Evolutionary conservation across 257 asterid genomes (phyloP).

Genomic region (Catharanthus roseus): DNA sequence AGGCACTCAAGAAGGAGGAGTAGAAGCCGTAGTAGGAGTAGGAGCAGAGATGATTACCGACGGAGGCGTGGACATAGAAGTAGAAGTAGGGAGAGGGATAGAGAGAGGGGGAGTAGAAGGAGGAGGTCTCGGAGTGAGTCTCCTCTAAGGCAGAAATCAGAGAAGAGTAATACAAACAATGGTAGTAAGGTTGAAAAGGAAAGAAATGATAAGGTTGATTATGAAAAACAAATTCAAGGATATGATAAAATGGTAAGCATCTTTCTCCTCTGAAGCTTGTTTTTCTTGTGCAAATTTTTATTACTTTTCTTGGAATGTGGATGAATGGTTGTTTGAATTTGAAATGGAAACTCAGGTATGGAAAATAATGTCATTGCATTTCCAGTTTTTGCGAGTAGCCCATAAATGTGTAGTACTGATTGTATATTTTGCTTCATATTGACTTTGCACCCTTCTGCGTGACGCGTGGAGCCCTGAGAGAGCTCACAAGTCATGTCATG

Average conservation of each 20-base stretch:
- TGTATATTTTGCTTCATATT: background rate
- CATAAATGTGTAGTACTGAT: background rate
- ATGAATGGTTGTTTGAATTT: background rate
- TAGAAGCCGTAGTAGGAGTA: conserved; percentile 28
- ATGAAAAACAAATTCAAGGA: conserved; percentile 53
- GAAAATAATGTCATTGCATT: background rate
- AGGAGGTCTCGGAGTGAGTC: conserved; percentile 36
- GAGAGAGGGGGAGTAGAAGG: conserved; percentile 39
- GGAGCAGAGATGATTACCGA: conserved; percentile 9
- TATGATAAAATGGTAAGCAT: conserved; percentile 64
- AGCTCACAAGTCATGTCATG: no score
- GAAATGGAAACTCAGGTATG: background rate
- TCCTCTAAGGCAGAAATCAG: conserved; percentile 34
- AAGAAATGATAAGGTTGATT: conserved; percentile 37
- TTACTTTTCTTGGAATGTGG: background rate
- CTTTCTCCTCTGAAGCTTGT: background rate
- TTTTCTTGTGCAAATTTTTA: background rate
- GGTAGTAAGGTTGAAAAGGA: conserved; percentile 24
- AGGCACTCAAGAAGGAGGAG: conserved; percentile 30
- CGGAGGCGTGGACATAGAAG: conserved; percentile 23
- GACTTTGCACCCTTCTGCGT: background rate
- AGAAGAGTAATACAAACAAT: conserved; percentile 27
- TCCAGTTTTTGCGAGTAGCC: no score
- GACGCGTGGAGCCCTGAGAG: no score
- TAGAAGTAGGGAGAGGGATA: conserved; percentile 27